Evolutionary conservation across 1,284 basidiomycete species (phyloP).

Genomic region (Sanguinoderma infundibulare): DNA sequence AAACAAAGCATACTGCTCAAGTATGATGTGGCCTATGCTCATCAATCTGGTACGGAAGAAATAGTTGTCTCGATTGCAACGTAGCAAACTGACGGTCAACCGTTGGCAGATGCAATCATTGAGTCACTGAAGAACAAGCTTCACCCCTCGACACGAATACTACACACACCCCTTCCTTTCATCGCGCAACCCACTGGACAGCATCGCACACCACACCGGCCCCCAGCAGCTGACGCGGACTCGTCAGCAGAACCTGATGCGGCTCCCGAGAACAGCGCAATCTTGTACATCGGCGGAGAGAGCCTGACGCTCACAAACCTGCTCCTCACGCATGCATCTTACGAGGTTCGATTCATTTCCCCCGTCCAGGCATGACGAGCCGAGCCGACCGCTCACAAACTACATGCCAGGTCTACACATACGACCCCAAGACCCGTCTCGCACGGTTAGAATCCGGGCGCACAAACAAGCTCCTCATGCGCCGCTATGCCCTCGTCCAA

Average conservation of each 20-base stretch:
- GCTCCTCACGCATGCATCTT: conserved; percentile 74
- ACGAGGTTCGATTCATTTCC: conserved; percentile 39
- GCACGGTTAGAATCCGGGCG: conserved; percentile 62
- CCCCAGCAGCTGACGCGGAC: neutral
- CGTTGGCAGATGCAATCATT: conserved; percentile 41
- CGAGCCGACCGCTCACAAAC: neutral
- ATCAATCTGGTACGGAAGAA: conserved; percentile 66
- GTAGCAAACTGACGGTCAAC: neutral
- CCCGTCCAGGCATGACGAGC: neutral
- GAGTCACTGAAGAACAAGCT: conserved; percentile 18
- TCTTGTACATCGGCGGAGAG: conserved; percentile 88
- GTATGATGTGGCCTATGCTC: conserved; percentile 85
- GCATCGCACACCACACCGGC: neutral
- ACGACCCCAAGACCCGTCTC: conserved; percentile 62
- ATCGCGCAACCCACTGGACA: conserved; percentile 14
- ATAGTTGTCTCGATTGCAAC: no score
- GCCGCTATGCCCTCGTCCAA: conserved; percentile 88
- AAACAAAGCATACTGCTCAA: conserved; percentile 54
- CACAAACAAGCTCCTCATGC: conserved; percentile 89
- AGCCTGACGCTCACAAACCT: conserved; percentile 86
- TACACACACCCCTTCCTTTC: conserved; percentile 27
- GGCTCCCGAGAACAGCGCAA: conserved; percentile 33
- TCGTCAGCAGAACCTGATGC: neutral
- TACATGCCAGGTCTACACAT: conserved; percentile 67
- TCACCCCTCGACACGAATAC: conserved; percentile 19